phyloP scores from a whole-genome alignment of 2,329 filamentous ascomycete genomes.

The Claviceps maximensis region DNA sequence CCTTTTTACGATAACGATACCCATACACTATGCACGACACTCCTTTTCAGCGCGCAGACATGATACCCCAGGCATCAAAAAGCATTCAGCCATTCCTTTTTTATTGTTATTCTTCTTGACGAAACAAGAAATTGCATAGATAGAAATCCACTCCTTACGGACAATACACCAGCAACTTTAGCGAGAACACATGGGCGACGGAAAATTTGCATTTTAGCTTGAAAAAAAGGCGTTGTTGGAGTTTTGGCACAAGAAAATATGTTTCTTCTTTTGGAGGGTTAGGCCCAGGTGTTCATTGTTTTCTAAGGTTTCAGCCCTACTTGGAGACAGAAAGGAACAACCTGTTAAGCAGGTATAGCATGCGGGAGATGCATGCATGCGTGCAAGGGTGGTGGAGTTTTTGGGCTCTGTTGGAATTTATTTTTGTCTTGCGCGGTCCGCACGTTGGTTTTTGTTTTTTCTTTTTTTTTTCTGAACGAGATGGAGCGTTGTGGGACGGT shows the following conservation, averaged over 20 bases:
- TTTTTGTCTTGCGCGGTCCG: too few relatives aligned
- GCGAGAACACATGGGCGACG: conserved; percentile 6
- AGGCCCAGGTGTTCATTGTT: too few relatives aligned
- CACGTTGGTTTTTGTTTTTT: not conserved
- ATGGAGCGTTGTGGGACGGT: not conserved
- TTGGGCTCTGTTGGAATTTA: too few relatives aligned
- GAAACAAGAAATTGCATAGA: conserved; percentile 10
- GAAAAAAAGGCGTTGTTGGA: not conserved
- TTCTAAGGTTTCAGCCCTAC: too few relatives aligned
- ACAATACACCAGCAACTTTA: conserved; percentile 2
- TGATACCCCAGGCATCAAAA: conserved; percentile 10
- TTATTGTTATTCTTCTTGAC: not conserved
- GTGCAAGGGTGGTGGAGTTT: too few relatives aligned
- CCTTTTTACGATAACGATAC: conserved; percentile 22
- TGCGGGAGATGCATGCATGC: too few relatives aligned
- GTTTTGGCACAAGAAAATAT: not conserved
- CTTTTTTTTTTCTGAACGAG: not conserved
- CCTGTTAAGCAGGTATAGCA: not conserved
- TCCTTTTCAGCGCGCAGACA: conserved; percentile 1
- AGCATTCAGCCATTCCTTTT: conserved; percentile 32
- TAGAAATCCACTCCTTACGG: conserved; percentile 9
- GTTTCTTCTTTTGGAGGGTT: not conserved
- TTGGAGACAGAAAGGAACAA: not conserved
- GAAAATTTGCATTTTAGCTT: conserved; percentile 2
- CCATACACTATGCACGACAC: not conserved